These are phyloP conservation scores for Geosiphon pyriformis DNA, from an alignment of 192 early-diverging fungal genomes.

Conservation along the genomic window DNA sequence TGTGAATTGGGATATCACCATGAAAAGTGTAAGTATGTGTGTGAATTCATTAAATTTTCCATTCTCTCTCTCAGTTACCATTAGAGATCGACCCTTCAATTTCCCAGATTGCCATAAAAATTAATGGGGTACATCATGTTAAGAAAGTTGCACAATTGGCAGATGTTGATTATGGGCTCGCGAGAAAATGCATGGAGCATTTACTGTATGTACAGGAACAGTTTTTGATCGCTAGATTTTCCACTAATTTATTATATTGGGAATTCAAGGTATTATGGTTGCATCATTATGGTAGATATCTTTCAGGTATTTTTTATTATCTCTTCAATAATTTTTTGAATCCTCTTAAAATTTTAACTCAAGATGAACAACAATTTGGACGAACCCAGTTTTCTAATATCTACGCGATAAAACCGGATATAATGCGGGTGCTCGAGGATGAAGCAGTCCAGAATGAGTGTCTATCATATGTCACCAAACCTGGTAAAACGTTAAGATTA, in stretches of 20 bases:
- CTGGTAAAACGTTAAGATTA: constrained; percentile 25
- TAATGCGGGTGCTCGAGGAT: constrained; percentile 58
- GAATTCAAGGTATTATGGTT: constrained; percentile 73
- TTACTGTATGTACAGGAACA: too few relatives aligned
- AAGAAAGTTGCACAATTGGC: constrained; percentile 72
- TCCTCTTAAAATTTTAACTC: too few relatives aligned
- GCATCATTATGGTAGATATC: constrained; percentile 83
- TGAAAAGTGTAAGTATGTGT: constrained; percentile 49
- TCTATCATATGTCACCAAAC: constrained; percentile 61
- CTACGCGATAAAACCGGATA: constrained; percentile 63
- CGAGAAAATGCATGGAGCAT: constrained; percentile 81
- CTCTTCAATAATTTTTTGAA: too few relatives aligned
- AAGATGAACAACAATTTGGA: too few relatives aligned
- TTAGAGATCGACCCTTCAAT: too few relatives aligned
- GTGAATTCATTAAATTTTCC: neutral
- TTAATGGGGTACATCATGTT: constrained; percentile 85
- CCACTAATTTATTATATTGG: constrained; percentile 3
- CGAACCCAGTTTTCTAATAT: constrained; percentile 71
- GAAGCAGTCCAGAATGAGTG: constrained; percentile 72
- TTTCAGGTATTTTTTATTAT: constrained; percentile 58
- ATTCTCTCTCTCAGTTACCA: neutral
- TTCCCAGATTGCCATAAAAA: constrained; percentile 65
- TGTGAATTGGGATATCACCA: constrained; percentile 89
- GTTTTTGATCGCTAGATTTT: constrained; percentile 19
- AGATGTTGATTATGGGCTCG: constrained; percentile 71